Evolutionary conservation across 73 alveolate genomes (phyloP), one percentile per base, ranked within the genome.

Genomic region (Effrenium voratum): DNA sequence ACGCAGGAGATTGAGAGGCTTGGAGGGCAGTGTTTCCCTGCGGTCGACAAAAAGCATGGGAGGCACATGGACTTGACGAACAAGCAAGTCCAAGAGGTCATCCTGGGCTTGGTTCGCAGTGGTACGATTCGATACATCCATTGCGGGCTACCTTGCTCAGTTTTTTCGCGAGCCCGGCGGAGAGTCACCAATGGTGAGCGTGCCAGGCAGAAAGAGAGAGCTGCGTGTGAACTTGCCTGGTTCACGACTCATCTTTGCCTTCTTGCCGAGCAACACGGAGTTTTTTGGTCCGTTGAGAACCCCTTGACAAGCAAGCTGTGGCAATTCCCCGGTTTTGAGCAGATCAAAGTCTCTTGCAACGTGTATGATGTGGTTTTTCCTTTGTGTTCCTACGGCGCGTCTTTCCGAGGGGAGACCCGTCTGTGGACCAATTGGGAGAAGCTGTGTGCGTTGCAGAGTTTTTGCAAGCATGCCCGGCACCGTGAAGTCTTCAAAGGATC

Each of bases 141-240:
- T n/a, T 24, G 16, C 15, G 79, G 79, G 0, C 36, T 52, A 55
- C 15, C 81, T 1, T 57, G 93, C 46, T 19, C 93, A 19, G 80
- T 36, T 1, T 84, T 84, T 66, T 52, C 93, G 19, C 10, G 0
- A 0, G 93, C 93, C 28, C 55, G 93, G 15, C 68, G 32, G 60
- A 70, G 73, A 24, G 36, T 84, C 13, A 0, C 36, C 13, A 52
- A 84, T 28, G 1, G 0, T n/a, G 32, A 22, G 0, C 60, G 77
- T 5, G 93, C 93, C 13, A 22, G 93, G 43, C 36, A 13, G 19
- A n/a, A 66, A 45, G 93, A 84, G 38, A 38, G 46, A 3, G 50
- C 36, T 10, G 93, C 46, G 5, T 84, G 93, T 30, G 93, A 84
- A n/a, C 60, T 84, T 0, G 93, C 93, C 3, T 84, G 50, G 13